Evolutionary conservation across 2,329 filamentous ascomycete genomes (phyloP).

Genomic region (Calonectria pteridis): DNA sequence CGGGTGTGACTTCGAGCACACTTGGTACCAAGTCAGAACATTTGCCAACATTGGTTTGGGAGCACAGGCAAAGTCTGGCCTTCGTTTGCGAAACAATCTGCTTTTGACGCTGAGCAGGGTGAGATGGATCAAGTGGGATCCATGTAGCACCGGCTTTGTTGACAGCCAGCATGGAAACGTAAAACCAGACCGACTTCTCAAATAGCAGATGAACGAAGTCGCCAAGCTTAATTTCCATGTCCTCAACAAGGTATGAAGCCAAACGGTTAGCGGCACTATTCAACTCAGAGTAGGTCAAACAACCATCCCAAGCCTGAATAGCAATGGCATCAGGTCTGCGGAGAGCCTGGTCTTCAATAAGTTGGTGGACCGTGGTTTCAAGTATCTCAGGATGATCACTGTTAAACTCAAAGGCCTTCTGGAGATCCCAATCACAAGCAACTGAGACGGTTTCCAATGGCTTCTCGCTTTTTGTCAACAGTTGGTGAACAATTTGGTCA

Average conservation of each 20-base stretch:
- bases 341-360: slow-evolving; percentile 25
- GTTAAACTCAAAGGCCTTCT: neutral
- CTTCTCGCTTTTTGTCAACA: neutral
- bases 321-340: slow-evolving; percentile 21
- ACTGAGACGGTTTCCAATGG: neutral
- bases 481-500: neutral
- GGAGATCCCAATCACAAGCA: neutral
- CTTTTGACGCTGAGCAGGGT: slow-evolving; percentile 45
- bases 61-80: neutral
- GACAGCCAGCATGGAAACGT: slow-evolving; percentile 48
- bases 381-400: neutral
- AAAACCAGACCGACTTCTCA: slow-evolving; percentile 26
- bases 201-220: slow-evolving; percentile 22
- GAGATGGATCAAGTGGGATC: slow-evolving; percentile 52
- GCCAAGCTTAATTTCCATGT: slow-evolving; percentile 11
- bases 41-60: neutral
- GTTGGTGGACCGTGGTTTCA: slow-evolving; percentile 30
- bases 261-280: slow-evolving; percentile 7
- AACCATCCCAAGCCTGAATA: slow-evolving; percentile 43
- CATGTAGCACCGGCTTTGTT: slow-evolving; percentile 49
- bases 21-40: neutral
- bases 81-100: neutral
- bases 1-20: neutral
- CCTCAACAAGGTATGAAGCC: slow-evolving; percentile 15
- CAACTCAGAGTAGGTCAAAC: slow-evolving; percentile 36